Conservation (phyloP, 306 rosid genomes). For the Ziziphus jujuba region DNA sequence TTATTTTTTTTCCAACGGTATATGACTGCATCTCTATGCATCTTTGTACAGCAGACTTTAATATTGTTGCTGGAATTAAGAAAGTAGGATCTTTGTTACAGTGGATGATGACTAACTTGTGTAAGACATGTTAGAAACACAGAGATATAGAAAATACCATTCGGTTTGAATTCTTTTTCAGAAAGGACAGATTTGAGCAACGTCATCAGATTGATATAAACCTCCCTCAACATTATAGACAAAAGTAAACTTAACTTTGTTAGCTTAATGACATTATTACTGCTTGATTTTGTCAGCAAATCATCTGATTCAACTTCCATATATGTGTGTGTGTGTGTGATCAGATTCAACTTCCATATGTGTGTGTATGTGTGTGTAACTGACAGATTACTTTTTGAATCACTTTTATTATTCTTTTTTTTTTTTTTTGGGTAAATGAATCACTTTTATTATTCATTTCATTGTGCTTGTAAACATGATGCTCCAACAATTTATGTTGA, state of each 20-base stretch:
- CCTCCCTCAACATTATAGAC: background rate
- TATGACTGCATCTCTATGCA: background rate
- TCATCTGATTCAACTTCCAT: background rate
- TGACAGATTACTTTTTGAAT: no score
- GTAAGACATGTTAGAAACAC: background rate
- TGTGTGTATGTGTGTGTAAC: no score
- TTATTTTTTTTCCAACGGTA: background rate
- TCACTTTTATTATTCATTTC: no score
- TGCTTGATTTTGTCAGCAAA: no score
- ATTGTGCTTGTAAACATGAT: no score
- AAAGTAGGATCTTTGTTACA: background rate
- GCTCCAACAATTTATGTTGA: background rate
- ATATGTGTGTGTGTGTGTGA: no score
- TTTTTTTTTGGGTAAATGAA: no score
- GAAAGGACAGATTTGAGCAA: background rate
- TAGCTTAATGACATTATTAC: no score
- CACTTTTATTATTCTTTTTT: no score
- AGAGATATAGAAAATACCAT: background rate
- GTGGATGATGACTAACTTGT: constrained; percentile 18
- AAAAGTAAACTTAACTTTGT: background rate
- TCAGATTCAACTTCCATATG: no score
- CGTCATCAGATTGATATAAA: background rate
- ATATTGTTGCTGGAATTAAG: background rate
- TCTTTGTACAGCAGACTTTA: background rate
- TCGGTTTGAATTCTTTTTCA: background rate